phyloP scores from a whole-genome alignment of 1,284 basidiomycete species.

The Leucoagaricus sp. region DNA sequence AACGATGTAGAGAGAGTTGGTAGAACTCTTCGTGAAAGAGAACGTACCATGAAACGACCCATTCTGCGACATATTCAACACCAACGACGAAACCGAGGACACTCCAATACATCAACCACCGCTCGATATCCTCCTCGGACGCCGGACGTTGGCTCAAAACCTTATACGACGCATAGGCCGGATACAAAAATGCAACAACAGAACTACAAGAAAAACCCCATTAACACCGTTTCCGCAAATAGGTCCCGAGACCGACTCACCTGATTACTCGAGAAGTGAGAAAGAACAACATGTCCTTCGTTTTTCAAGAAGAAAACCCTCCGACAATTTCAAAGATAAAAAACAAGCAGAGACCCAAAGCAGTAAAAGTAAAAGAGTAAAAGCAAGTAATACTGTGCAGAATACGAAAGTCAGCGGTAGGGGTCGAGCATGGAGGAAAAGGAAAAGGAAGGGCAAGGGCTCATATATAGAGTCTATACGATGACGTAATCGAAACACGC shows the following conservation, averaged over 20 bases:
- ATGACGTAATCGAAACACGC: constrained; percentile 7
- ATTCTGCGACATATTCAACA: constrained; percentile 78
- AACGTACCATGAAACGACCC: constrained; percentile 77
- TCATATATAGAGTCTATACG: neutral
- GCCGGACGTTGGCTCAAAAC: constrained; percentile 77
- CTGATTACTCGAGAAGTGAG: constrained; percentile 46
- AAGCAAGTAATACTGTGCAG: no score
- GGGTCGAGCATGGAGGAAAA: neutral
- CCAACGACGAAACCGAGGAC: constrained; percentile 78
- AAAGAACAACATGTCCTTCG: constrained; percentile 51
- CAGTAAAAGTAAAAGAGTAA: no score
- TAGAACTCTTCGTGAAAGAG: neutral
- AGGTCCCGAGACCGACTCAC: constrained; percentile 23
- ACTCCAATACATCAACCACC: constrained; percentile 92
- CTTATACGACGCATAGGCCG: constrained; percentile 87
- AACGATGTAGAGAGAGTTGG: constrained; percentile 76
- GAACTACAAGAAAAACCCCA: constrained; percentile 51
- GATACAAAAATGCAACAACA: constrained; percentile 76
- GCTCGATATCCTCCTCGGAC: constrained; percentile 75
- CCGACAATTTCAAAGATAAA: neutral
- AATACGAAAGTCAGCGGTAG: neutral
- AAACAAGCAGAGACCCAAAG: neutral
- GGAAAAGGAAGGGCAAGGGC: neutral
- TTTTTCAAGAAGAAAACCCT: neutral
- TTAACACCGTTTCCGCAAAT: neutral